phyloP scores from a whole-genome alignment of 306 rosid genomes.

The Pterocarpus macrocarpus region DNA sequence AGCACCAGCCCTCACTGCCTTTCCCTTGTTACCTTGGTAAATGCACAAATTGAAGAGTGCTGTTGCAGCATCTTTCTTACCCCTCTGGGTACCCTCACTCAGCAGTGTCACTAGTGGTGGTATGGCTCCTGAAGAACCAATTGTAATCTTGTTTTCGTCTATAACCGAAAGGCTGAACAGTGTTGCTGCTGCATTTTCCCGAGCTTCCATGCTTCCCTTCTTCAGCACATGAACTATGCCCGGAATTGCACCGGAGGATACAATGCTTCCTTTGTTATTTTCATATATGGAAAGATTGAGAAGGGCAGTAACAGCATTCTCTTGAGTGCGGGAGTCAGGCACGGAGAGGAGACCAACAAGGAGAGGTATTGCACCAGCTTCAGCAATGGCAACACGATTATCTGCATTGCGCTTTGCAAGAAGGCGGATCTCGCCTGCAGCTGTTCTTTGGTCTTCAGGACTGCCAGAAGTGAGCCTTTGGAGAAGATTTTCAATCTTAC shows the following conservation, averaged over 20 bases:
- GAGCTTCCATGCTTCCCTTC: conserved; percentile 99
- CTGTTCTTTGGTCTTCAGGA: conserved; percentile 88
- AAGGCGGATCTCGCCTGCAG: conserved; percentile 97
- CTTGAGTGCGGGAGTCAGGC: conserved; percentile 94
- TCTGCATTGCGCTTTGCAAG: conserved; percentile 98
- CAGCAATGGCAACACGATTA: conserved; percentile 96
- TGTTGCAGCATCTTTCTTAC: conserved; percentile 98
- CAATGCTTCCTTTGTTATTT: conserved; percentile 87
- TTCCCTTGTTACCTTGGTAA: conserved; percentile 96
- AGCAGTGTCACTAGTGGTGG: conserved; percentile 87
- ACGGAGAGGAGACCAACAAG: conserved; percentile 81
- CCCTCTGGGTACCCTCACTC: conserved; percentile 95
- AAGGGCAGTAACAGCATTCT: conserved; percentile 98
- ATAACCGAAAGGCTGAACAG: conserved; percentile 98
- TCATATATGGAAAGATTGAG: conserved; percentile 96
- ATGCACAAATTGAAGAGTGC: conserved; percentile 98
- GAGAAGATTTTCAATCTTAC: conserved; percentile 76
- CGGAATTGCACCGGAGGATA: conserved; percentile 87
- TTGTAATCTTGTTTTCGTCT: conserved; percentile 87
- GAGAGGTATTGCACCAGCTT: conserved; percentile 96
- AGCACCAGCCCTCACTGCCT: conserved; percentile 94
- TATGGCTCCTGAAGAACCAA: conserved; percentile 91
- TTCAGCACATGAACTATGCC: conserved; percentile 92
- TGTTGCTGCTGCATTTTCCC: conserved; percentile 98
- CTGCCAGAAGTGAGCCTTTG: conserved; percentile 69